Conservation (phyloP, 139 green algal genomes). For the Yamagishiella unicocca region DNA sequence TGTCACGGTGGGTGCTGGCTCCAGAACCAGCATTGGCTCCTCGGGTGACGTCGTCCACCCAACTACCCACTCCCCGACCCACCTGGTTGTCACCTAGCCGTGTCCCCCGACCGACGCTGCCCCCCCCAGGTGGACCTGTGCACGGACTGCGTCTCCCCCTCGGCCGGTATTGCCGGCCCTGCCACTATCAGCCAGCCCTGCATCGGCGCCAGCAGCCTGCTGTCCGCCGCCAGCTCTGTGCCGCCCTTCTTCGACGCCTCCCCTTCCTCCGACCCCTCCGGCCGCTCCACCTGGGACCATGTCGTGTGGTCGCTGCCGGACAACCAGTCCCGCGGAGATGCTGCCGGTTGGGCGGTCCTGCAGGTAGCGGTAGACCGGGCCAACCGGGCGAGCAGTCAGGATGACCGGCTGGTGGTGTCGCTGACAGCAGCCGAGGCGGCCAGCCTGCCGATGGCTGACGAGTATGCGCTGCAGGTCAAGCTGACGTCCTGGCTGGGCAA, state of each 20-base stretch:
- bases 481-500: conserved; percentile 36
- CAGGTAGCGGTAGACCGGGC: not conserved
- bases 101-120: no score
- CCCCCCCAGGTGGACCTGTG: not conserved
- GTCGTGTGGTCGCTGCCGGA: not conserved
- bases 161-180: not conserved
- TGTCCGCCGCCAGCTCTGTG: not conserved
- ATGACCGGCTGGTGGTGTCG: not conserved
- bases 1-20: not conserved
- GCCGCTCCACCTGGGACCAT: not conserved
- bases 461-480: not conserved
- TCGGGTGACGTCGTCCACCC: no score
- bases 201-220: not conserved
- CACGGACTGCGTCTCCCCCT: not conserved
- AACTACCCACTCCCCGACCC: not conserved
- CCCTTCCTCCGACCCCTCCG: conserved; percentile 9
- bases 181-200: not conserved
- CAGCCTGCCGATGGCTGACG: not conserved
- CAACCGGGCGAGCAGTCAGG: not conserved
- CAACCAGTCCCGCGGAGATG: no score
- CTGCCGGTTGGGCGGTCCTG: not conserved
- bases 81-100: no score
- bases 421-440: not conserved
- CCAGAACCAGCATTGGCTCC: no score
- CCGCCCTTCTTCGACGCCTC: conserved; percentile 32